phyloP scores from a whole-genome alignment of 148 eudicot species.

The Nepenthes mirabilis region DNA sequence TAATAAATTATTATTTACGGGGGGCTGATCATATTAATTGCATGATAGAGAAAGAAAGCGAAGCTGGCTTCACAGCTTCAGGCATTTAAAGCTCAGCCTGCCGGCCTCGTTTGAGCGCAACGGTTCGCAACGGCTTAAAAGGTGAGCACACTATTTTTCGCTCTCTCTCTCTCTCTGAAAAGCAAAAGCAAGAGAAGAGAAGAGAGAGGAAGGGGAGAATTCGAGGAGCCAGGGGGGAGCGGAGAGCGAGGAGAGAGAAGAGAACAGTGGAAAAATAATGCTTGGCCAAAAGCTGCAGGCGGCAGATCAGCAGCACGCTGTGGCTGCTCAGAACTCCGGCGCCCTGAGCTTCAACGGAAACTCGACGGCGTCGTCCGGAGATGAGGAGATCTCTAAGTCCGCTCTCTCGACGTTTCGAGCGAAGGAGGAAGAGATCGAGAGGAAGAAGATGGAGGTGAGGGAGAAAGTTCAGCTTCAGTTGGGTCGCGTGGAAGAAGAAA shows the following conservation, averaged over 20 bases:
- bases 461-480: constrained; percentile 78
- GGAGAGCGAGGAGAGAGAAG: constrained; percentile 8
- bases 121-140: too few species aligned
- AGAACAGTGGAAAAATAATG: constrained; percentile 11
- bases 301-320: constrained; percentile 20
- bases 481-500: constrained; percentile 80
- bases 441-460: constrained; percentile 68
- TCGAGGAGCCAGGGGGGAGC: constrained; percentile 8
- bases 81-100: too few species aligned
- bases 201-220: constrained; percentile 17
- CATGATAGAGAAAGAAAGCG: too few species aligned
- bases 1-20: too few species aligned
- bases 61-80: too few species aligned
- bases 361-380: constrained; percentile 17
- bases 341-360: constrained; percentile 45
- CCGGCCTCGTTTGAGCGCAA: too few species aligned
- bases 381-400: constrained; percentile 38
- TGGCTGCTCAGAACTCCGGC: constrained; percentile 40
- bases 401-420: constrained; percentile 54
- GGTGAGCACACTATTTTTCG: too few species aligned
- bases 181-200: not conserved
- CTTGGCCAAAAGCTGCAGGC: constrained; percentile 16
- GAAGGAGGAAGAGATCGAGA: constrained; percentile 92
- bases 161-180: too few species aligned
- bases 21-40: too few species aligned